Conservation (phyloP, 768 basidiomycete species). For the Hydnomerulius pinastri region DNA sequence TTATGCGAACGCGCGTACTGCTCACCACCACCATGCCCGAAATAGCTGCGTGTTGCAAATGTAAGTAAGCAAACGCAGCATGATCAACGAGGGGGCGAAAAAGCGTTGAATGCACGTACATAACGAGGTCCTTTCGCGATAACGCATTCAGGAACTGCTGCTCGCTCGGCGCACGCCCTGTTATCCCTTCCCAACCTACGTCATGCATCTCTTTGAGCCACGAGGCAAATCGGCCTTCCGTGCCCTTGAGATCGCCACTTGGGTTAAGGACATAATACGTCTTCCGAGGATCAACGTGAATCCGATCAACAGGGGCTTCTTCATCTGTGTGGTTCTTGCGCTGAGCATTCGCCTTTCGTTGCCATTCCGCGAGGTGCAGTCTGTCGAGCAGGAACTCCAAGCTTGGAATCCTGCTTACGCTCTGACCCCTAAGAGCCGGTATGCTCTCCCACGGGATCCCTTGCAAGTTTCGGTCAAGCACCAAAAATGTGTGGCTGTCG, state of each 20-base stretch:
- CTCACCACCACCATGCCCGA: slow-evolving; percentile 95
- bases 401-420: slow-evolving; percentile 92
- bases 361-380: slow-evolving; percentile 57
- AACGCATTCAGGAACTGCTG: slow-evolving; percentile 80
- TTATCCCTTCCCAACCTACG: slow-evolving; percentile 82
- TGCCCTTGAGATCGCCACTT: slow-evolving; percentile 83
- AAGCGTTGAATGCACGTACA: slow-evolving; percentile 57
- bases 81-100: background rate
- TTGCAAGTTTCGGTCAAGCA: slow-evolving; percentile 88
- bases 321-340: slow-evolving; percentile 13
- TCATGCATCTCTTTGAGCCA: slow-evolving; percentile 75
- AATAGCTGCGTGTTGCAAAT: slow-evolving; percentile 69
- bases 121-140: slow-evolving; percentile 75
- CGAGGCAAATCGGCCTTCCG: slow-evolving; percentile 77
- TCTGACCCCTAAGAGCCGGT: slow-evolving; percentile 78
- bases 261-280: slow-evolving; percentile 90
- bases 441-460: slow-evolving; percentile 96
- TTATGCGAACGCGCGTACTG: slow-evolving; percentile 91
- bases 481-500: slow-evolving; percentile 81
- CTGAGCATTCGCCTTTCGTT: slow-evolving; percentile 25
- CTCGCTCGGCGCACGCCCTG: slow-evolving; percentile 77
- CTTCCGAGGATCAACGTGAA: slow-evolving; percentile 62
- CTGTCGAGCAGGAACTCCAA: slow-evolving; percentile 87
- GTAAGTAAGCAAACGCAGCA: too few relatives aligned
- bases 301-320: slow-evolving; percentile 42